A percentile compares a stretch with the other conserved stretches of the same genome.
Conservation (phyloP, 805 yeast species). For the Starmerella sp. region DNA sequence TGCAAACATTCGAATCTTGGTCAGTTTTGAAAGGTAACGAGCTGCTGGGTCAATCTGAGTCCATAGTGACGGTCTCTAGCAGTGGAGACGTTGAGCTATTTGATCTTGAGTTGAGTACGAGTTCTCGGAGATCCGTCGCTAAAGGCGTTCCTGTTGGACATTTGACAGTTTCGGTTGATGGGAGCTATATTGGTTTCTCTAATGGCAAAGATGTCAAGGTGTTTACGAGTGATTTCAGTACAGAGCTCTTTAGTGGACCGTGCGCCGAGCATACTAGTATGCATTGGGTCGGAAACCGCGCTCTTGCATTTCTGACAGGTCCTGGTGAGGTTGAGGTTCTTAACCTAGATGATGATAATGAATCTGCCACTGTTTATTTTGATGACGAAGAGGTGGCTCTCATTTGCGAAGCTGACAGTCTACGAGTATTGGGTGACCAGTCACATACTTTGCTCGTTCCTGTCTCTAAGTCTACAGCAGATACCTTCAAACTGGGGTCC, state of each 20-base stretch:
- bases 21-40: background rate
- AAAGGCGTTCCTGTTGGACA: background rate
- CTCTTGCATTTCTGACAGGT: conserved; percentile 40
- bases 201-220: conserved; percentile 4
- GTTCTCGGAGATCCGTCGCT: background rate
- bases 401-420: conserved; percentile 51
- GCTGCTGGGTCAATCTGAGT: background rate
- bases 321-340: conserved; percentile 28
- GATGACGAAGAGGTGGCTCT: conserved; percentile 32
- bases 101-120: background rate
- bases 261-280: background rate
- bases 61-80: background rate
- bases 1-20: background rate
- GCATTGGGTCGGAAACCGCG: conserved; percentile 78
- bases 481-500: conserved; percentile 73
- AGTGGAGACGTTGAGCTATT: background rate
- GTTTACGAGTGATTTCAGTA: conserved; percentile 8
- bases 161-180: background rate
- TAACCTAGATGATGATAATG: conserved; percentile 18
- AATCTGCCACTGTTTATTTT: conserved; percentile 26
- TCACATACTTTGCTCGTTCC: conserved; percentile 51
- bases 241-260: background rate
- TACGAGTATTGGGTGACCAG: conserved; percentile 49
- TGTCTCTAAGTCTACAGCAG: conserved; percentile 47
- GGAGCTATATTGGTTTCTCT: conserved; percentile 5